A percentile compares a stretch with the other conserved stretches of the same genome.
These are phyloP conservation scores for Lathyrus tuberosus DNA, from an alignment of 306 rosid genomes.

Conservation along the genomic window DNA sequence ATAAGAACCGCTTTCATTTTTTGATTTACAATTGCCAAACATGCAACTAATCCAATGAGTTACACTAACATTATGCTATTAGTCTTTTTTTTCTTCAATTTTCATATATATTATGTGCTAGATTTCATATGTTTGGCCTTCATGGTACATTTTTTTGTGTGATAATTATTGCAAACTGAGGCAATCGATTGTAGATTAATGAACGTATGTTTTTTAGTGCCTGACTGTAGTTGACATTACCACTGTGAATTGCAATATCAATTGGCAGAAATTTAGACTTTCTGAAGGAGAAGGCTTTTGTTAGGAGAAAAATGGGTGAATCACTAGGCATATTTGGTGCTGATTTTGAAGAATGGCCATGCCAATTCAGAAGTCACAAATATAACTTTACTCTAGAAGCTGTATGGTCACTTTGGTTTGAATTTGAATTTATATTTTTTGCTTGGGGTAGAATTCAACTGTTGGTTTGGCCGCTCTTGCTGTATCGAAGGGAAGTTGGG, in stretches of 20 bases:
- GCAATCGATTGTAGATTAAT: not conserved
- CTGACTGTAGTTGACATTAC: slow-evolving; percentile 9
- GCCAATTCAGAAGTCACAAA: slow-evolving; percentile 62
- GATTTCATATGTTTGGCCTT: not conserved
- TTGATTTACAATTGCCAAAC: not conserved
- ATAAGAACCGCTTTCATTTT: not conserved
- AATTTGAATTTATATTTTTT: too few relatives aligned
- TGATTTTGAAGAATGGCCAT: slow-evolving; percentile 53
- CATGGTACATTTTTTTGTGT: not conserved
- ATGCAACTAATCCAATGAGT: not conserved
- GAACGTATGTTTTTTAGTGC: slow-evolving; percentile 11
- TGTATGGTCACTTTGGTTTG: slow-evolving; percentile 44
- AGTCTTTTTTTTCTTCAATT: not conserved
- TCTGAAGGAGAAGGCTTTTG: too few relatives aligned
- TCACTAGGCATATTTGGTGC: slow-evolving; percentile 45
- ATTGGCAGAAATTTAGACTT: slow-evolving; percentile 46
- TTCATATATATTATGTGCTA: not conserved
- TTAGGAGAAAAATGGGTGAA: slow-evolving; percentile 53
- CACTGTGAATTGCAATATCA: slow-evolving; percentile 2
- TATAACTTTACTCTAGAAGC: slow-evolving; percentile 51
- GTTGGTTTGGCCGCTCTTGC: too few relatives aligned
- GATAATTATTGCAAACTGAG: not conserved
- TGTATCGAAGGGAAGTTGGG: too few relatives aligned
- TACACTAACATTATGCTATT: not conserved
- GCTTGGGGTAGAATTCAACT: too few relatives aligned